These are phyloP conservation scores for Rhizopogon parksii DNA, from an alignment of 1,284 basidiomycete species.

Conservation along the genomic window DNA sequence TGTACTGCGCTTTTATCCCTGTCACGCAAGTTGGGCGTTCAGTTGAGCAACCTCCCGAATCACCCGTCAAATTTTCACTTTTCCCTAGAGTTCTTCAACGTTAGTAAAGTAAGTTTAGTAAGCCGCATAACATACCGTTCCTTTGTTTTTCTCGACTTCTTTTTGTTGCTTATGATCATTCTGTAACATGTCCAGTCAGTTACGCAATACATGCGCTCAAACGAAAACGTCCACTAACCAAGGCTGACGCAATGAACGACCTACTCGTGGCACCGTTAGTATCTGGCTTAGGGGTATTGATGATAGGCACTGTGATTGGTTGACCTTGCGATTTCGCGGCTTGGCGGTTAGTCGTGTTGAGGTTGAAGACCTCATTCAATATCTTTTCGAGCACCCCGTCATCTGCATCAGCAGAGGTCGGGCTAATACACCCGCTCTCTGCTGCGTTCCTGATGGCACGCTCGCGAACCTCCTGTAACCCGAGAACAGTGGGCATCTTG, in stretches of 20 bases:
- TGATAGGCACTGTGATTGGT: not conserved
- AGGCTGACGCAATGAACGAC: not conserved
- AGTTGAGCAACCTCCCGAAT: not conserved
- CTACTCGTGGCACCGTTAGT: not conserved
- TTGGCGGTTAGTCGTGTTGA: not conserved
- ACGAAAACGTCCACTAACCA: not conserved
- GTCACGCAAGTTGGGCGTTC: not conserved
- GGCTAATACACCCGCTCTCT: conserved; percentile 33
- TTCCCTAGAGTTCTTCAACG: not conserved
- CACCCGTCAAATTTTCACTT: not conserved
- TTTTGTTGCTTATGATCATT: not conserved
- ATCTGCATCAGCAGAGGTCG: conserved; percentile 32
- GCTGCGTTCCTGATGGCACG: conserved; percentile 37
- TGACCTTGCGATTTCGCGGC: not conserved
- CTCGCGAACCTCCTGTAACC: conserved; percentile 54
- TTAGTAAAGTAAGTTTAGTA: not conserved
- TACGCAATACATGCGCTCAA: too few species aligned
- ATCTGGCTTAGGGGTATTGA: not conserved
- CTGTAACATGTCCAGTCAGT: not conserved
- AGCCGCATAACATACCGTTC: not conserved
- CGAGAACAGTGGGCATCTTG: conserved; percentile 53
- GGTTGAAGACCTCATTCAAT: conserved; percentile 19
- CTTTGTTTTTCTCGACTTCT: not conserved
- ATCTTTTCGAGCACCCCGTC: conserved; percentile 34
- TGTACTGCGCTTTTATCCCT: not conserved